phyloP scores from a whole-genome alignment of 306 rosid species.

The Luffa acutangula region DNA sequence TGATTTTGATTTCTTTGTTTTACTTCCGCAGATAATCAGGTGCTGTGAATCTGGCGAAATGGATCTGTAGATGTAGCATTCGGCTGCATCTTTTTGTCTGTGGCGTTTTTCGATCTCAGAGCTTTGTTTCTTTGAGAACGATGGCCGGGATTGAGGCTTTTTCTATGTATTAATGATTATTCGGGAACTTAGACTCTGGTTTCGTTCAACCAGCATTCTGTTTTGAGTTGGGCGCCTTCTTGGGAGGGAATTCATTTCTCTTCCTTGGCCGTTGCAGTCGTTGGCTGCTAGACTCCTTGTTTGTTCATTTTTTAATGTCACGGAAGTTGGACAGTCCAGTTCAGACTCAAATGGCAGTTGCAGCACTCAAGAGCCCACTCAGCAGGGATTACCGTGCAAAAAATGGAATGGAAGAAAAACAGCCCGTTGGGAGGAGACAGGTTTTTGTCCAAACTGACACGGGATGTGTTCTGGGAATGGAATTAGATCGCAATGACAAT shows the following conservation, averaged over 20 bases:
- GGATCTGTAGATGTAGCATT: slow-evolving; percentile 3
- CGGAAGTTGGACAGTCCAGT: slow-evolving; percentile 86
- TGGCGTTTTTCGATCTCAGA: background rate
- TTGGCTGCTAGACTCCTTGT: slow-evolving; percentile 11
- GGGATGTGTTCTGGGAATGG: slow-evolving; percentile 92
- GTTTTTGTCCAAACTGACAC: slow-evolving; percentile 87
- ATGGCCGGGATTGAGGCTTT: background rate
- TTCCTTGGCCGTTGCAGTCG: slow-evolving; percentile 39
- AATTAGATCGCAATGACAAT: slow-evolving; percentile 74
- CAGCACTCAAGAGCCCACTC: slow-evolving; percentile 48
- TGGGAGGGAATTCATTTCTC: slow-evolving; percentile 42
- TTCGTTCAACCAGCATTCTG: slow-evolving; percentile 16
- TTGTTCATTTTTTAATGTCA: slow-evolving; percentile 48
- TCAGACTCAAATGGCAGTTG: slow-evolving; percentile 92
- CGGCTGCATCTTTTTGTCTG: slow-evolving; percentile 1
- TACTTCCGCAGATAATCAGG: background rate
- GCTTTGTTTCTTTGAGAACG: background rate
- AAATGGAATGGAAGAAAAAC: slow-evolving; percentile 36
- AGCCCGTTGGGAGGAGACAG: slow-evolving; percentile 58
- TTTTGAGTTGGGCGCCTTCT: slow-evolving; percentile 35
- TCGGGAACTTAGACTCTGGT: background rate
- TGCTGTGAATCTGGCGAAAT: background rate
- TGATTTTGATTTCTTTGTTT: background rate
- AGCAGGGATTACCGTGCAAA: slow-evolving; percentile 50
- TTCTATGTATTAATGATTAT: slow-evolving; percentile 1